These are phyloP conservation scores for Jatropha multifida DNA, from an alignment of 441 rosid genomes.

Conservation along the genomic window DNA sequence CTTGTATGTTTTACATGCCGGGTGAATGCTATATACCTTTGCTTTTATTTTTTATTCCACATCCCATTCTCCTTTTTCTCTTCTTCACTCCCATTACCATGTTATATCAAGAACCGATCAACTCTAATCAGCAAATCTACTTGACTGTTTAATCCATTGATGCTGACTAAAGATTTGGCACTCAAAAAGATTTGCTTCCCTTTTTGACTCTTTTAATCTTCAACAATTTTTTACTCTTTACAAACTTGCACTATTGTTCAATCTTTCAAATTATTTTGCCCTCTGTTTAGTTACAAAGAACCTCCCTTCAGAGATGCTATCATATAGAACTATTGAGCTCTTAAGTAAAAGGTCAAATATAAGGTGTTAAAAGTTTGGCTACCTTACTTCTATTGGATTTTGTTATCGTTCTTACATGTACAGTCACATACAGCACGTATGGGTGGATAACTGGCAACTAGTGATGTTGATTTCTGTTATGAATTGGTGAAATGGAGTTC, in stretches of 20 bases:
- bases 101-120: background rate
- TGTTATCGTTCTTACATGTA: background rate
- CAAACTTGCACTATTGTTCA: too few relatives aligned
- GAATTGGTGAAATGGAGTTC: background rate
- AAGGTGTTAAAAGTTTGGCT: background rate
- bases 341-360: background rate
- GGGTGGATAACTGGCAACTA: background rate
- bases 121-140: background rate
- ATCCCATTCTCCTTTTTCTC: background rate
- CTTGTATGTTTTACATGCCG: background rate
- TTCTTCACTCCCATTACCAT: background rate
- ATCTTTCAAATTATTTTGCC: too few relatives aligned
- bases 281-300: background rate
- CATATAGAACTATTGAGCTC: background rate
- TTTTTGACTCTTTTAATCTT: background rate
- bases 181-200: background rate
- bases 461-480: background rate
- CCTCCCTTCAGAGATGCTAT: background rate
- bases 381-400: background rate
- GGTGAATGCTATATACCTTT: background rate
- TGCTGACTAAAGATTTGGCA: background rate
- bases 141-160: background rate
- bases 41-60: background rate
- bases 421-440: background rate
- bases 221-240: background rate